Conservation (phyloP, 2,329 filamentous ascomycete genomes). For the Tolypocladium guangdongense region DNA sequence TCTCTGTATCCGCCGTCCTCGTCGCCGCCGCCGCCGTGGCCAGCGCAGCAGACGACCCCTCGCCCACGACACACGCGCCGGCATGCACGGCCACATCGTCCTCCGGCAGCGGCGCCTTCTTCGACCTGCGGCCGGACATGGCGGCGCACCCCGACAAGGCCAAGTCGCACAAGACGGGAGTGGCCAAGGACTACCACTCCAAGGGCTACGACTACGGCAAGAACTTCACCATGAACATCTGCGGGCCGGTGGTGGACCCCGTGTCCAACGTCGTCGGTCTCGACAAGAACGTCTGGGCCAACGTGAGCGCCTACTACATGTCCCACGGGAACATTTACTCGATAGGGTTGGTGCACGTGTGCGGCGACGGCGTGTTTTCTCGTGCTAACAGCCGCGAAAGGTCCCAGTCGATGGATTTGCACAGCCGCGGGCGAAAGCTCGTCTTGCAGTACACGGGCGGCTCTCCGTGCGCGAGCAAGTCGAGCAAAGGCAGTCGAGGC, state of each 20-base stretch:
- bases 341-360: slow-evolving; percentile 50
- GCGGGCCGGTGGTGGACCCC: slow-evolving; percentile 60
- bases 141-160: slow-evolving; percentile 33
- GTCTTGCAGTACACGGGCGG: slow-evolving; percentile 68
- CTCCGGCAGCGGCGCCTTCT: slow-evolving; percentile 45
- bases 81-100: slow-evolving; percentile 46
- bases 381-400: slow-evolving; percentile 8
- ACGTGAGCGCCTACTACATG: slow-evolving; percentile 71
- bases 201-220: slow-evolving; percentile 66
- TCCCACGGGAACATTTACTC: slow-evolving; percentile 56
- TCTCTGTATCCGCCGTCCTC: slow-evolving; percentile 17
- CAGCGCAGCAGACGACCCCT: slow-evolving; percentile 23
- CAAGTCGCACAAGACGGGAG: slow-evolving; percentile 30
- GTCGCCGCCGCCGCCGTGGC: slow-evolving; percentile 23
- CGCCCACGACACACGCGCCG: slow-evolving; percentile 31
- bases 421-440: slow-evolving; percentile 59
- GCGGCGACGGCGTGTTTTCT: background rate
- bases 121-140: slow-evolving; percentile 45
- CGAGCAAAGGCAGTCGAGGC: slow-evolving; percentile 15
- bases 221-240: slow-evolving; percentile 80
- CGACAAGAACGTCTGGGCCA: slow-evolving; percentile 49
- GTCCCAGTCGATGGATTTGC: slow-evolving; percentile 38
- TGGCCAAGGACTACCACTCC: slow-evolving; percentile 46
- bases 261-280: slow-evolving; percentile 55
- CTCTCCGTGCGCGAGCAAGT: slow-evolving; percentile 53